Conservation (phyloP, 345 rosid genomes). For the Syzygium aromaticum region DNA sequence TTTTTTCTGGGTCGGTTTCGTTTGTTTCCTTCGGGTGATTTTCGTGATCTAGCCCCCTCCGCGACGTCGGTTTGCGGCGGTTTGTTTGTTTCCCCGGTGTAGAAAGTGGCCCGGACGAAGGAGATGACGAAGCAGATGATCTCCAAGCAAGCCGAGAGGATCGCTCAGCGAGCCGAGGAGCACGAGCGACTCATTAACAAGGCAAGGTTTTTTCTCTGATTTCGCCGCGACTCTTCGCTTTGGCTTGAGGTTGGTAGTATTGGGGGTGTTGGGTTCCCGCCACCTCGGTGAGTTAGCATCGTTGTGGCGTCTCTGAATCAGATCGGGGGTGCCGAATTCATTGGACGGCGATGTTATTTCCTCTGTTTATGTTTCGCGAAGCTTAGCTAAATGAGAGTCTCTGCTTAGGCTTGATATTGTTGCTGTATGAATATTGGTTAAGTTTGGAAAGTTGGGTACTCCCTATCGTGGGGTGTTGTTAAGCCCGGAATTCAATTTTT, state of each 20-base stretch:
- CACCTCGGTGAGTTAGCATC: neutral
- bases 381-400: neutral
- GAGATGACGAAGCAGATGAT: slow-evolving; percentile 77
- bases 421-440: neutral
- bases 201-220: slow-evolving; percentile 21
- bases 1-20: neutral
- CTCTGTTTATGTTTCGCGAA: neutral
- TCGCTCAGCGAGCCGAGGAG: slow-evolving; percentile 91
- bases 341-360: neutral
- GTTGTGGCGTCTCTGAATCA: neutral
- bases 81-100: neutral
- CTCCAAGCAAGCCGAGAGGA: slow-evolving; percentile 86
- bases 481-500: neutral
- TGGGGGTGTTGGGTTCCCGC: neutral
- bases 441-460: neutral
- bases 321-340: neutral
- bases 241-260: neutral
- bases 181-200: slow-evolving; percentile 83
- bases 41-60: neutral
- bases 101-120: slow-evolving; percentile 73
- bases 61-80: slow-evolving; percentile 3
- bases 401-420: neutral
- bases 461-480: neutral
- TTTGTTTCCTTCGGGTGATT: neutral
- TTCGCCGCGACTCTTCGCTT: neutral